Evolutionary conservation across 2,329 filamentous ascomycete species (phyloP).

Genomic region (Aschersonia sp.): DNA sequence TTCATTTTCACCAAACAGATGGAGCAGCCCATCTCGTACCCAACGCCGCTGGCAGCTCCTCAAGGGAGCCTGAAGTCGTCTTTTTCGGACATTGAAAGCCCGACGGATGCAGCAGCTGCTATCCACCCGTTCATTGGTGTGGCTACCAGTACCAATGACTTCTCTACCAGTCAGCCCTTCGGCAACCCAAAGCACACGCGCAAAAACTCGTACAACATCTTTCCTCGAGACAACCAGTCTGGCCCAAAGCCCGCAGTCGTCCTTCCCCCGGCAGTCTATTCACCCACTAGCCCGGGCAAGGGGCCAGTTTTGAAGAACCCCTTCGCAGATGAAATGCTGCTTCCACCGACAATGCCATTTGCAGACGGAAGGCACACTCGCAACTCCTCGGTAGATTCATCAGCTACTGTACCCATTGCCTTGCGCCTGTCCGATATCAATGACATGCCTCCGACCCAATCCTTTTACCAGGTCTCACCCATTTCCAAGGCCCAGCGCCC

Average conservation of each 20-base stretch:
- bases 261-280: constrained; percentile 18
- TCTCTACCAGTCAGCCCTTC: background rate
- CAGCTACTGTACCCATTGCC: constrained; percentile 58
- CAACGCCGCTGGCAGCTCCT: background rate
- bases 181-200: background rate
- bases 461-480: constrained; percentile 4
- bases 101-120: background rate
- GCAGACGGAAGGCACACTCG: constrained; percentile 28
- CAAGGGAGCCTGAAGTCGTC: background rate
- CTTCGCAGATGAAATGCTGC: constrained; percentile 13
- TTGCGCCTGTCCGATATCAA: constrained; percentile 48
- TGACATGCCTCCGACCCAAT: constrained; percentile 25
- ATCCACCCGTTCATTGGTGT: background rate
- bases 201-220: constrained; percentile 7
- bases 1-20: constrained; percentile 9
- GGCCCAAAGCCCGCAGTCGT: constrained; percentile 17
- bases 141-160: no score
- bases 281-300: constrained; percentile 1
- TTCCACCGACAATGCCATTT: constrained; percentile 27
- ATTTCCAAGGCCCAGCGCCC: background rate
- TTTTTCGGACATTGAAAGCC: no score
- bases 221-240: constrained; percentile 1
- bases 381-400: constrained; percentile 48
- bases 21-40: constrained; percentile 7
- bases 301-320: background rate